A percentile compares a stretch with the other conserved stretches of the same genome.
Conservation (phyloP, 169 alveolate genomes). For the Plasmodium inui region DNA sequence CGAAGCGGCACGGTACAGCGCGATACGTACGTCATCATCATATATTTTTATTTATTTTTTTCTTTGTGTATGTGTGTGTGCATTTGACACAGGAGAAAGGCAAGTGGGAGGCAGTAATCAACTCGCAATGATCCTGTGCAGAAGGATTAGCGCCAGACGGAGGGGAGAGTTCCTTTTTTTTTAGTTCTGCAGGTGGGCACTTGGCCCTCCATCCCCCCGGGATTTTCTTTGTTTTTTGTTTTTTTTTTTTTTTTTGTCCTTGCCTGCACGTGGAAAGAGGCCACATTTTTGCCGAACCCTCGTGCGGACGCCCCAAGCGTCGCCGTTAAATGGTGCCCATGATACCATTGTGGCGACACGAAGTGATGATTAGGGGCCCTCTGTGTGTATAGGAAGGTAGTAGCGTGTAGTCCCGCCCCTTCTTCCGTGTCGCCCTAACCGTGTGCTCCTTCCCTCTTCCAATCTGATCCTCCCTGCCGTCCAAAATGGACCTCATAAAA, state of each 20-base stretch:
- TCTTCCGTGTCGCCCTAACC: not conserved
- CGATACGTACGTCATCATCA: not conserved
- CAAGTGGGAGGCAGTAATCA: not conserved
- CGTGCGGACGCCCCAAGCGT: not conserved
- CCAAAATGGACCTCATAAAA: conserved; percentile 59
- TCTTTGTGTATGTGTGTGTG: not conserved
- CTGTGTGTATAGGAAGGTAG: not conserved
- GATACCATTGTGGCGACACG: not conserved
- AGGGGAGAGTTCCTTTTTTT: not conserved
- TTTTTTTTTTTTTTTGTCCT: not conserved
- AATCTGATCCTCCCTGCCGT: not conserved
- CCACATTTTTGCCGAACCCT: not conserved
- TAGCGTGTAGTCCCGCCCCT: not conserved
- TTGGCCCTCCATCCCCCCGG: not conserved
- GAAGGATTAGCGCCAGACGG: not conserved
- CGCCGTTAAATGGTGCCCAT: not conserved
- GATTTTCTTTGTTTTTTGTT: not conserved
- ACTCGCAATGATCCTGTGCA: not conserved
- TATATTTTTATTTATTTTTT: too few relatives aligned
- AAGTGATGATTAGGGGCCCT: not conserved
- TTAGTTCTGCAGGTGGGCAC: not conserved
- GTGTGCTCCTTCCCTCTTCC: not conserved
- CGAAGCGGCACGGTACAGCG: not conserved
- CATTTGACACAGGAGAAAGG: not conserved
- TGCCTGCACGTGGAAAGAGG: not conserved